Evolutionary conservation across 805 yeast species (phyloP), one percentile per base, ranked within the genome.

Genomic region (Starmerella floricola): DNA sequence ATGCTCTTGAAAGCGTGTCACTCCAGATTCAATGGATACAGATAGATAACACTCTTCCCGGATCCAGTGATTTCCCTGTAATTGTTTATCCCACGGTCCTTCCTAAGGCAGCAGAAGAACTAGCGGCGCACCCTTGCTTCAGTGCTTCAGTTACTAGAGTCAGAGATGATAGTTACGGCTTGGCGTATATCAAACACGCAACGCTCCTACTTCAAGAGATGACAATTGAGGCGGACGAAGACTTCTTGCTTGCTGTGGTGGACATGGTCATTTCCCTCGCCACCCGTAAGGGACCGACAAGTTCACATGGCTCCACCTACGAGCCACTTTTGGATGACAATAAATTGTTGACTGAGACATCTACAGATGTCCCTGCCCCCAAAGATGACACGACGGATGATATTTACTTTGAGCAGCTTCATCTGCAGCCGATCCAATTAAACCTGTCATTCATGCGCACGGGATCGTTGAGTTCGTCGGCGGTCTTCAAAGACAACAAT

Each of bases 141-240:
- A 84, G 95, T 1, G 88, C 82, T 0, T 78, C 96, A 0, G 60
- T 86, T 2, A 79, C 95, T 8, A 72, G 77, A 45, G 80, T 88
- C 18, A 83, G 83, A 51, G 98, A 87, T 61, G 86, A 83, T 40
- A 67, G 82, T 4, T 94, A 87, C 58, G 98, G 98, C 17, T 88
- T 93, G 13, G 63, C 76, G 12, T 87, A 80, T 58, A 78, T 88
- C 57, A 93, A 93, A 59, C 86, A 85, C 62, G 95, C 95, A 0
- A 88, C 98, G 0, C 58, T 83, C 2, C 64, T 93, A 43, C 61
- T 91, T 38, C 98, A 91, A 62, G 96, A 88, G 56, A 73, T 91
- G 72, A 78, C 96, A 0, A 63, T 91, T 34, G 97, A 91, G 55
- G 71, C 88, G 34, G 98, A 91, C 59, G 98, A 91, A 61, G 95